phyloP scores from a whole-genome alignment of 31 red algal species.

The Porphyra umbilicalis region DNA sequence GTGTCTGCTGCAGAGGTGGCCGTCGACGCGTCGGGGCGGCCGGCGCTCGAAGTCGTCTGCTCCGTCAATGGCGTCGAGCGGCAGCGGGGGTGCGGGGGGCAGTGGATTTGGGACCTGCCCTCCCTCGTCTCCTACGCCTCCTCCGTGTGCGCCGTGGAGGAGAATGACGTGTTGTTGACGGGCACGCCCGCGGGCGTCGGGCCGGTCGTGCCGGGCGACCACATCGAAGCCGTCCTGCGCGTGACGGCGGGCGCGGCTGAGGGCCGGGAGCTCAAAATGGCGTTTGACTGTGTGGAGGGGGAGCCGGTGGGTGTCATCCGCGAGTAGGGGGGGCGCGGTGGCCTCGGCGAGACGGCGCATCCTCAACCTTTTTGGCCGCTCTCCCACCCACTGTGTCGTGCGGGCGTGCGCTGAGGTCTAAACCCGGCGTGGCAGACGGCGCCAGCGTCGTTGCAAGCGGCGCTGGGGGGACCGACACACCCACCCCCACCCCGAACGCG shows the following conservation, averaged over 20 bases:
- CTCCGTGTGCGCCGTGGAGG: slow-evolving; percentile 46
- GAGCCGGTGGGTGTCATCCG: not conserved
- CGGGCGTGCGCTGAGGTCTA: no score
- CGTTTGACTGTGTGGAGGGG: not conserved
- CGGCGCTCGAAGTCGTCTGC: slow-evolving; percentile 46
- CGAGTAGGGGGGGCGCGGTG: not conserved
- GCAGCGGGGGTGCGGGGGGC: slow-evolving; percentile 37
- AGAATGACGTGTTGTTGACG: slow-evolving; percentile 77
- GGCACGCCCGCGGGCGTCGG: slow-evolving; percentile 67
- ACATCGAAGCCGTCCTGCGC: not conserved
- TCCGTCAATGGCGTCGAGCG: slow-evolving; percentile 63
- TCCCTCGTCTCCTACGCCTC: slow-evolving; percentile 62
- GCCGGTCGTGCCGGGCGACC: slow-evolving; percentile 31
- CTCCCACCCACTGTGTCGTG: no score
- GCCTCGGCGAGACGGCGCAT: no score
- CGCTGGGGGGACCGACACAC: no score
- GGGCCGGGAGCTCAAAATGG: not conserved
- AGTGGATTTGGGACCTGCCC: slow-evolving; percentile 81
- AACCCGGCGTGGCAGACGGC: no score
- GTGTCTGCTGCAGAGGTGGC: slow-evolving; percentile 27
- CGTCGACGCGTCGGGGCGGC: slow-evolving; percentile 15
- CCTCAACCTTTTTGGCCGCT: no score
- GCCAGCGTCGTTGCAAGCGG: no score
- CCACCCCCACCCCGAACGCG: no score
- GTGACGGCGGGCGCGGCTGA: not conserved